Evolutionary conservation across 2,329 filamentous ascomycete species (phyloP).

Genomic region (Hyphodiscus sp.): DNA sequence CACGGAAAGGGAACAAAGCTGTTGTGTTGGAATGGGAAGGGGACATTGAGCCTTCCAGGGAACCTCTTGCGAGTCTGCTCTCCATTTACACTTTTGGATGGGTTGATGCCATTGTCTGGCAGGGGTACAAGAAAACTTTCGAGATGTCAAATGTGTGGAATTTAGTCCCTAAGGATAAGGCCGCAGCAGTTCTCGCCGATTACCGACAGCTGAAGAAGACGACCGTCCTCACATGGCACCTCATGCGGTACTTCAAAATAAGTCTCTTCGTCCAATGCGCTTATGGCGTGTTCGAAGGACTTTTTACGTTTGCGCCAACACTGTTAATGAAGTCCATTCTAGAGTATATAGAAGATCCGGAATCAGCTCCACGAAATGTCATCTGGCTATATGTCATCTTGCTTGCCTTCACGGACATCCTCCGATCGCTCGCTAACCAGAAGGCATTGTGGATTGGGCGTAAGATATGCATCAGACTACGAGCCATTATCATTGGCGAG

Average conservation of each 20-base stretch:
- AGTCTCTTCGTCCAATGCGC: conserved; percentile 68
- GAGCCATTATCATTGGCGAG: conserved; percentile 93
- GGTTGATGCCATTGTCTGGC: conserved; percentile 84
- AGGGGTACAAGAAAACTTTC: conserved; percentile 77
- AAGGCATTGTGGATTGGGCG: conserved; percentile 90
- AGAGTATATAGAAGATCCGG: conserved; percentile 84
- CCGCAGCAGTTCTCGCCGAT: conserved; percentile 68
- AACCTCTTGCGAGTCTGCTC: conserved; percentile 81
- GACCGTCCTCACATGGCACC: conserved; percentile 67
- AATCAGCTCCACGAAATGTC: conserved; percentile 70
- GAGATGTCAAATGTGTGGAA: conserved; percentile 91
- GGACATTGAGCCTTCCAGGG: conserved; percentile 76
- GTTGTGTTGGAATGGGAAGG: conserved; percentile 86
- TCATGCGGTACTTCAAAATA: conserved; percentile 77
- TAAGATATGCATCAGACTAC: conserved; percentile 86
- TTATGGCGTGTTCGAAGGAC: conserved; percentile 72
- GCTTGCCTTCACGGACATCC: conserved; percentile 73
- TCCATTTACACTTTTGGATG: conserved; percentile 84
- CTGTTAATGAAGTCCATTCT: conserved; percentile 85
- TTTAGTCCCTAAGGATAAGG: conserved; percentile 79
- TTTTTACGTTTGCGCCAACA: conserved; percentile 88
- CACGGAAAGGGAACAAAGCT: conserved; percentile 85
- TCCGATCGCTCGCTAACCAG: conserved; percentile 77
- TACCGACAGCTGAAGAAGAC: conserved; percentile 86
- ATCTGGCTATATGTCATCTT: conserved; percentile 95